Evolutionary conservation across 331 rosid genomes (phyloP).

Genomic region (Saraca asoca): DNA sequence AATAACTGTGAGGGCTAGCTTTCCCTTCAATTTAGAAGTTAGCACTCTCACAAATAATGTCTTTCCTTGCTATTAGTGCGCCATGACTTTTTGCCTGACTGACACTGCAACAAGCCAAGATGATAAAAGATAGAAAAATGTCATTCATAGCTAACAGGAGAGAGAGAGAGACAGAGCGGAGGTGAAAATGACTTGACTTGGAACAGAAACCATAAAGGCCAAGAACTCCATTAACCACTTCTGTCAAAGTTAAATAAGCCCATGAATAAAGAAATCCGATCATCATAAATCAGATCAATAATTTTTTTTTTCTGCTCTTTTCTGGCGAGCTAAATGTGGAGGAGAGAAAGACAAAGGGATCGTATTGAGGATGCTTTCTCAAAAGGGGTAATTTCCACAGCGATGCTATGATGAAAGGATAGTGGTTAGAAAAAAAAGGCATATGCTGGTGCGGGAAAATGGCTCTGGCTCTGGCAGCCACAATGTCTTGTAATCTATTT

Average conservation of each 20-base stretch:
- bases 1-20: slow-evolving; percentile 33
- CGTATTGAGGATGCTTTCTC: slow-evolving; percentile 36
- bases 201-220: slow-evolving; percentile 76
- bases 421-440: slow-evolving; percentile 15
- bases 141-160: slow-evolving; percentile 26
- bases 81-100: slow-evolving; percentile 73
- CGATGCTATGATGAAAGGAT: slow-evolving; percentile 44
- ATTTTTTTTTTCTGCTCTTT: slow-evolving; percentile 32
- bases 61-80: slow-evolving; percentile 45
- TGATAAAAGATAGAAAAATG: slow-evolving; percentile 66
- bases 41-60: slow-evolving; percentile 44
- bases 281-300: slow-evolving; percentile 30
- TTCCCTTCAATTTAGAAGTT: slow-evolving; percentile 38
- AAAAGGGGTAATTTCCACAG: slow-evolving; percentile 48
- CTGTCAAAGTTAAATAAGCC: slow-evolving; percentile 27
- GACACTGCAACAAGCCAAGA: slow-evolving; percentile 73
- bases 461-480: slow-evolving; percentile 35
- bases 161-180: slow-evolving; percentile 39
- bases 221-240: slow-evolving; percentile 49
- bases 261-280: slow-evolving; percentile 38
- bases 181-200: slow-evolving; percentile 78
- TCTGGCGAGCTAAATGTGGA: slow-evolving; percentile 31
- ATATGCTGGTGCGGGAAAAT: slow-evolving; percentile 30
- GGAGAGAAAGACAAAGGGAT: slow-evolving; percentile 16
- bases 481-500: neutral